Percentiles rank a stretch among this genome's conserved stretches.
Evolutionary conservation across 176 grass and related monocot species (phyloP).

Genomic region (Carex myosuroides): DNA sequence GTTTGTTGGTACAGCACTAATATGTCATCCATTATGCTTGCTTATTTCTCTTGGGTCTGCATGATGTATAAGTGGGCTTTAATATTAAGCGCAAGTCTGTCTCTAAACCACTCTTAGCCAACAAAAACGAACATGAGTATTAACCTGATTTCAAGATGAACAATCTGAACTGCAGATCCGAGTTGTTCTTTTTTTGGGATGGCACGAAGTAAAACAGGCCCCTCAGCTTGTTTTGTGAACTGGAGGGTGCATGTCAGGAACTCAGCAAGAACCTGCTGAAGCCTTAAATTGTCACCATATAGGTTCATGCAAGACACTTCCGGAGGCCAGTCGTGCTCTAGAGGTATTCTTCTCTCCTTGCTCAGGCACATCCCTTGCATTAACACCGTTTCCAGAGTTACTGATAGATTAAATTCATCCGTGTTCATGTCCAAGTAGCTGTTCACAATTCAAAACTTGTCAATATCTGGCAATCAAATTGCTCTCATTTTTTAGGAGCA

Average conservation of each 20-base stretch:
- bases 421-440: slow-evolving; percentile 86
- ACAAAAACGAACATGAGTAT: not conserved
- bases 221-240: slow-evolving; percentile 55
- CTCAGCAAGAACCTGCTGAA: slow-evolving; percentile 86
- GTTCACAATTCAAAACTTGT: slow-evolving; percentile 16
- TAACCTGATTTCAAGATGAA: slow-evolving; percentile 97
- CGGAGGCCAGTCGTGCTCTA: slow-evolving; percentile 69
- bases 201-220: slow-evolving; percentile 67
- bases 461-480: not conserved
- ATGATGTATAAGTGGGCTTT: not conserved
- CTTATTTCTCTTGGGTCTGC: not conserved
- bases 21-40: not conserved
- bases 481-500: not conserved
- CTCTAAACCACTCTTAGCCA: not conserved
- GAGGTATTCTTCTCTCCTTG: slow-evolving; percentile 56
- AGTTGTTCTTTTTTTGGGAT: slow-evolving; percentile 67
- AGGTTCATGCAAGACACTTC: slow-evolving; percentile 76
- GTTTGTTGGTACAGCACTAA: not conserved
- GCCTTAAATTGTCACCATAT: slow-evolving; percentile 92
- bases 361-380: slow-evolving; percentile 74
- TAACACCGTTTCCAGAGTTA: slow-evolving; percentile 64
- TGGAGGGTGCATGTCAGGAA: slow-evolving; percentile 72
- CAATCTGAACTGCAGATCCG: slow-evolving; percentile 72
- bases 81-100: not conserved
- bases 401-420: slow-evolving; percentile 74